Percentiles rank a stretch among this genome's conserved stretches.
Evolutionary conservation across 192 early-diverging fungal genomes (phyloP).

Genomic region (Coemansia brasiliensis): DNA sequence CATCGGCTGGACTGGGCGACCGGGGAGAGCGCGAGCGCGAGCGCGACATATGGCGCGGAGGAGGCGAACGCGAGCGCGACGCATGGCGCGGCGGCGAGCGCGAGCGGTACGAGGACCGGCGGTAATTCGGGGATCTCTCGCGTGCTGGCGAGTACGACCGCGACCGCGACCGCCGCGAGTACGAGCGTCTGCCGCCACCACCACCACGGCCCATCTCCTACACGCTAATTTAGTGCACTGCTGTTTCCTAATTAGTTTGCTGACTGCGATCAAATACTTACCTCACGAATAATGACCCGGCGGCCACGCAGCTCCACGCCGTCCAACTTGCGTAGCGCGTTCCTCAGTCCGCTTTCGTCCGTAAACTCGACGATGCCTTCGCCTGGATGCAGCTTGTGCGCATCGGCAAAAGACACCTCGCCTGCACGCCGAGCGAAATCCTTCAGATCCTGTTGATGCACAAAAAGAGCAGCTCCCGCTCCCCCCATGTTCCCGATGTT

Average conservation of each 20-base stretch:
- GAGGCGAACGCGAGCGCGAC: constrained; percentile 10
- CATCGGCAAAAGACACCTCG: constrained; percentile 91
- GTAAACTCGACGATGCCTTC: constrained; percentile 93
- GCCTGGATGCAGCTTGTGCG: constrained; percentile 77
- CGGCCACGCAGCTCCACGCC: constrained; percentile 71
- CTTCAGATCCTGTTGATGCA: constrained; percentile 81
- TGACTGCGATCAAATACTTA: constrained; percentile 24
- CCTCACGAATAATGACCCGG: constrained; percentile 65
- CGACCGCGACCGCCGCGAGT: constrained; percentile 55
- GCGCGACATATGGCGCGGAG: constrained; percentile 13
- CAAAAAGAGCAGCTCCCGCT: no score
- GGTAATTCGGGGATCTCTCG: constrained; percentile 19
- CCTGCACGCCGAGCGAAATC: constrained; percentile 93
- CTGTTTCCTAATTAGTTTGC: no score
- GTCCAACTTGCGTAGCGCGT: constrained; percentile 83
- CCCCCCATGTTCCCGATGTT: neutral
- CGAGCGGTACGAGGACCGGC: constrained; percentile 35
- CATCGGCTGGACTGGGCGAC: constrained; percentile 17
- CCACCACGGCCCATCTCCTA: constrained; percentile 40
- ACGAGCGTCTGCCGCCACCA: constrained; percentile 49
- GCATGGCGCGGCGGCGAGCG: constrained; percentile 16
- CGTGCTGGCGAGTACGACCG: constrained; percentile 53
- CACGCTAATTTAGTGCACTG: neutral
- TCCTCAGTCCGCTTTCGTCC: constrained; percentile 74
- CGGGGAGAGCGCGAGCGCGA: constrained; percentile 33